Base-by-base conservation (phyloP, 805 yeast species). In the Kazachstania psychrophila region DNA sequence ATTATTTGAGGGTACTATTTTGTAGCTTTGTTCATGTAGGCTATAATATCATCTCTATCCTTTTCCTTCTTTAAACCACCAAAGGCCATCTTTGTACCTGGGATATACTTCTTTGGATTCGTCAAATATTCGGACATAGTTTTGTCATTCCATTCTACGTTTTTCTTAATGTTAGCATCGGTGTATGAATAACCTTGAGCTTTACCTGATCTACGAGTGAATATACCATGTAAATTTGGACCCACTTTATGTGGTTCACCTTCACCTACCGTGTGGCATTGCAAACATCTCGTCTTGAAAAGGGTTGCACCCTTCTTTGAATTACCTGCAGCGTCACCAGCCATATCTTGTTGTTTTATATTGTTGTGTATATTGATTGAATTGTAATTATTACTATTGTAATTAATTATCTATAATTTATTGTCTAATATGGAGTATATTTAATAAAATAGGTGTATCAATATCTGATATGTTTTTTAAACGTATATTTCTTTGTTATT, bases 51-150 rank as follows among this genome's bases (percentile, higher is more conserved):
- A 72, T 85, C 84, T 80, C 97, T 86, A 76, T 92, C 98, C 81
- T 87, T 89, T 50, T 87, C 80, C 78, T 92, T 92, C 88, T 92
- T 92, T 70, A 92, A 78, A 73, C 98, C 98, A 72, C 96, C 98
- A 60, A 89, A 92, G 50, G 98, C 97, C 98, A 92, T 92, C 83
- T 92, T 92, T 74, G 97, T 92, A 69, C 98, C 98, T 65, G 98
- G 98, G 56, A 92, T 87, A 76, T 87, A 92, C 75, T 92, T 92
- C 94, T 92, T 92, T 73, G 98, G 98, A 84, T 92, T 92, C 71
- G 83, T 94, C 69, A 92, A 78, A 81, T 92, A 92, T 67, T 84
- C 95, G 56, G 81, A 74, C 82, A 92, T 76, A 66, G 86, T 75
- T 64, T 87, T 87, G 61, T 78, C 87, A 51, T 60, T 54, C 98